Base-by-base conservation (phyloP, 306 rosid species). In the Cyclanthera cordifolia region DNA sequence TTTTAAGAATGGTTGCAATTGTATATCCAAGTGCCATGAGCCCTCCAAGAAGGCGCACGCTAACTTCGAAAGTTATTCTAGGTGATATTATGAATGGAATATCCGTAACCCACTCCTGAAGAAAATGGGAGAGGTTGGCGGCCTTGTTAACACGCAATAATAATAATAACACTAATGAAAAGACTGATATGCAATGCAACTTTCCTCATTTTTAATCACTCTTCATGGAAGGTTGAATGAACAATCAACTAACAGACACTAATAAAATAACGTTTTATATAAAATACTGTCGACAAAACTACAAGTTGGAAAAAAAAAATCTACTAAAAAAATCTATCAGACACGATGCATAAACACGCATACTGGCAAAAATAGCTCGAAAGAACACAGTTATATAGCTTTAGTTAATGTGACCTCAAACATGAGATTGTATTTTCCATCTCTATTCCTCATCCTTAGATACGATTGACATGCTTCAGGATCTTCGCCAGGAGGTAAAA, bases 391-490 rank as follows among this genome's bases (percentile, higher is more conserved):
- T 46, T 66, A 66, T 21, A 66, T 41, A 30, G 72, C 60, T 50
- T 50, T 54, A 41, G 70, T 73, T 72, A 71, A 53, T 57, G 78
- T 56, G 72, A 93, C 99, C 99, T 93, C 99, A 78, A 93, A 93
- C 99, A 93, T 93, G 73, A 93, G 99, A 84, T 88, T 93, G 91
- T 90, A 93, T 78, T 90, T 93, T 4, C 99, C 99, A 75, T 93
- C 99, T 73, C 95, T 85, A 79, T 93, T 93, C 86, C 99, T 86
- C 99, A 93, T 93, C 82, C 99, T 90, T 71, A 93, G 82, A 87
- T 93, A 93, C 15, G 99, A 93, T 80, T 93, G 99, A 72, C 99
- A 93, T 25, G 94, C 99, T 85, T 93, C 99, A 75, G 96, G 94
- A 81, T 93, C 99, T 83, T 93, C 99, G 20, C 99, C 99, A 2